phyloP scores from a whole-genome alignment of 345 rosid genomes.

The Hibiscus syriacus region DNA sequence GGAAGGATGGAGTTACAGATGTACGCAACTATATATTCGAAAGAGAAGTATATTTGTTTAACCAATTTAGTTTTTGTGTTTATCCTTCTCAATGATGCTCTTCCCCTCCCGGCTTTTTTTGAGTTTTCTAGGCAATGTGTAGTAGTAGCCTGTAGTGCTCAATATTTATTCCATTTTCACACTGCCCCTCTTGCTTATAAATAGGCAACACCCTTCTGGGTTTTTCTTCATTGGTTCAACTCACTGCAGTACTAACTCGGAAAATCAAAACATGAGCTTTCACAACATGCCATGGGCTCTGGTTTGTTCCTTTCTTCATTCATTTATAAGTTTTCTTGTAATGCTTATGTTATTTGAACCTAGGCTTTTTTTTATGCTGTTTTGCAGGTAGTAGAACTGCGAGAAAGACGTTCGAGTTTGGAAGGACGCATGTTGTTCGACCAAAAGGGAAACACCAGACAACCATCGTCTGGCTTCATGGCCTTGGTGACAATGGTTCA shows the following conservation, averaged over 20 bases:
- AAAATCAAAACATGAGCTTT: conserved; percentile 52
- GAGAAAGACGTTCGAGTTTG: conserved; percentile 56
- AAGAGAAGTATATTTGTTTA: too few relatives aligned
- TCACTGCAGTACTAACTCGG: conserved; percentile 10
- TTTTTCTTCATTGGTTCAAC: conserved; percentile 28
- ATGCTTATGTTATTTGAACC: conserved; percentile 6
- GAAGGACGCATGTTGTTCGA: conserved; percentile 72
- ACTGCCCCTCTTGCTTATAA: conserved; percentile 33
- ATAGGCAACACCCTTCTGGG: conserved; percentile 26
- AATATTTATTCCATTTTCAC: conserved; percentile 49
- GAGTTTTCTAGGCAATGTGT: conserved; percentile 32
- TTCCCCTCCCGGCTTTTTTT: conserved; percentile 17
- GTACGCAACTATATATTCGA: too few relatives aligned
- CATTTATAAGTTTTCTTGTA: conserved; percentile 3
- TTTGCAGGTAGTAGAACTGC: conserved; percentile 50
- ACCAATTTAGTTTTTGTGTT: too few relatives aligned
- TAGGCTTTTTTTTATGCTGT: neutral
- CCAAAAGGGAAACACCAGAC: conserved; percentile 76
- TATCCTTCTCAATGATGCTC: conserved; percentile 47
- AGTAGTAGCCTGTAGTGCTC: too few relatives aligned
- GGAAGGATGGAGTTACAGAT: too few relatives aligned
- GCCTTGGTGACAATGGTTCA: conserved; percentile 79
- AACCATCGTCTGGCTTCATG: conserved; percentile 68
- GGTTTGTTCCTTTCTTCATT: conserved; percentile 43
- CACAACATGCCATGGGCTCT: conserved; percentile 47